phyloP scores from a whole-genome alignment of 768 basidiomycete species.

The Suillus fuscotomentosus region DNA sequence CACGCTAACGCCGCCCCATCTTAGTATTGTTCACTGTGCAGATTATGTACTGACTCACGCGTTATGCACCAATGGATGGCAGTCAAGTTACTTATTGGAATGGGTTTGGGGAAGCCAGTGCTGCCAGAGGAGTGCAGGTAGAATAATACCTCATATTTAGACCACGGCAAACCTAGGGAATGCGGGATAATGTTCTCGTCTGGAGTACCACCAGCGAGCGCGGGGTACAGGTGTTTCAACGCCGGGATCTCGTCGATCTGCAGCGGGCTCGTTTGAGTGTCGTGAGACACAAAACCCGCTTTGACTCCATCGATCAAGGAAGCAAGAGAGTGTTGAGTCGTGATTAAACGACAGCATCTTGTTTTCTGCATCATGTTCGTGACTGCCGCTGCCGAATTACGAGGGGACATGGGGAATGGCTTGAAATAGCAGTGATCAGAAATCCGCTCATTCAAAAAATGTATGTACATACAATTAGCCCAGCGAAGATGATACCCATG shows the following conservation, averaged over 20 bases:
- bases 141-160: conserved; percentile 35
- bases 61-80: conserved; percentile 34
- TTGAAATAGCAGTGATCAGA: conserved; percentile 17
- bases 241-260: conserved; percentile 20
- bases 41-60: conserved; percentile 26
- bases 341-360: conserved; percentile 18
- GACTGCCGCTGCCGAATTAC: conserved; percentile 44
- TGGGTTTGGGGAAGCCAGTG: conserved; percentile 48
- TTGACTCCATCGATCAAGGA: conserved; percentile 12
- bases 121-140: conserved; percentile 52
- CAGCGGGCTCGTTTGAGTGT: neutral
- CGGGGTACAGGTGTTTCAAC: conserved; percentile 35
- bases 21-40: neutral
- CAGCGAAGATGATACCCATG: conserved; percentile 40
- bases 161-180: conserved; percentile 8
- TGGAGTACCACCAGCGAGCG: conserved; percentile 33
- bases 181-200: conserved; percentile 19
- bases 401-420: conserved; percentile 37
- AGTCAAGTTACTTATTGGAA: conserved; percentile 34
- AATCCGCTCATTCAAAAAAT: conserved; percentile 23
- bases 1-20: conserved; percentile 4
- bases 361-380: conserved; percentile 23
- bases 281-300: conserved; percentile 7
- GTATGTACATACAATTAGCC: conserved; percentile 30
- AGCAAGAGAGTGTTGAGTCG: conserved; percentile 18